Percentiles rank a stretch among this genome's conserved stretches.
phyloP scores from a whole-genome alignment of 2,329 filamentous ascomycete genomes.

The Gnomoniopsis sp. region DNA sequence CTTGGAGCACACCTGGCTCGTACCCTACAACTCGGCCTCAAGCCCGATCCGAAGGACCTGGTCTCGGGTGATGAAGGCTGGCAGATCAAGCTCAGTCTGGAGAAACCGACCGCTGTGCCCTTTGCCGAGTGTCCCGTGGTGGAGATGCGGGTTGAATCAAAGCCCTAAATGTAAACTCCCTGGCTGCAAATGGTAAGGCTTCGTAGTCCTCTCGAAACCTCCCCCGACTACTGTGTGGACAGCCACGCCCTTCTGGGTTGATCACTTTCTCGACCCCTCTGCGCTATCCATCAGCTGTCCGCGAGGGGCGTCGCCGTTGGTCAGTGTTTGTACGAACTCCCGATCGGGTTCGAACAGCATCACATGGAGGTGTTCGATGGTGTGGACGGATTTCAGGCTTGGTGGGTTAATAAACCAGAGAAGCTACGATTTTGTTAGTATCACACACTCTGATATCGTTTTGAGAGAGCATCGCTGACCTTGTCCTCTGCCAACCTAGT shows the following conservation, averaged over 20 bases:
- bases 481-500: slow-evolving; percentile 45
- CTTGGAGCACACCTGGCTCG: slow-evolving; percentile 48
- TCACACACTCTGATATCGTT: neutral
- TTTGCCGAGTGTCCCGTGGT: slow-evolving; percentile 70
- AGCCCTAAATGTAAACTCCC: neutral
- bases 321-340: slow-evolving; percentile 67
- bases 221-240: neutral
- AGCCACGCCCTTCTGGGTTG: neutral
- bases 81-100: slow-evolving; percentile 58
- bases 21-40: slow-evolving; percentile 43
- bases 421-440: slow-evolving; percentile 26
- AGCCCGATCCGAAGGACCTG: slow-evolving; percentile 26
- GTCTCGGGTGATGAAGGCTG: slow-evolving; percentile 37
- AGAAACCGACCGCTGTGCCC: slow-evolving; percentile 71
- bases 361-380: slow-evolving; percentile 92
- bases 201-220: neutral
- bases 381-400: slow-evolving; percentile 77
- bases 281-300: slow-evolving; percentile 37
- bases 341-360: slow-evolving; percentile 78
- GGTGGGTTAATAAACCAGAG: slow-evolving; percentile 91
- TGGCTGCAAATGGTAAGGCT: neutral
- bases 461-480: slow-evolving; percentile 38
- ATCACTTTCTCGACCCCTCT: neutral
- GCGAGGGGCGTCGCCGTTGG: slow-evolving; percentile 69
- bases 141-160: slow-evolving; percentile 43